Base-by-base conservation (phyloP, 306 rosid species). In the Lupinus albus region DNA sequence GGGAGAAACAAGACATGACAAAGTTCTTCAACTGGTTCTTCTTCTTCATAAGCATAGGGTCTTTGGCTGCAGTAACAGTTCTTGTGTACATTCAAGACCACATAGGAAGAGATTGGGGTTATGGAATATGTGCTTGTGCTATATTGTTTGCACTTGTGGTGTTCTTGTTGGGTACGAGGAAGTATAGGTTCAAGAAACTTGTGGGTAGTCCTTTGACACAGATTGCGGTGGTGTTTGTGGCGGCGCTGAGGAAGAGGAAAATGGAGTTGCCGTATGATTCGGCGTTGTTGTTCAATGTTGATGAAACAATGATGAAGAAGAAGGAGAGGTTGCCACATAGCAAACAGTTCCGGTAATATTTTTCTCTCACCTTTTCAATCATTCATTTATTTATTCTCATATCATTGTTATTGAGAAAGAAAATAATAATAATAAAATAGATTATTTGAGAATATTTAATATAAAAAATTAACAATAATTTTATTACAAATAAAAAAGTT, bases 11-110 rank as follows among this genome's bases (percentile, higher is more conserved):
- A 0, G 76, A 77, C 32, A 89, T 89, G 96, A 14, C 70, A 0
- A 83, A 72, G 16, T 92, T 92, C 86, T 92, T 92, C 78, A 87
- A 75, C 76, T 92, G 96, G 96, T 92, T 92, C 87, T 84, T 89
- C 84, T 92, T 92, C 81, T 80, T 84, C 73, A 89, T 92, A 68
- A 89, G 91, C 80, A 68, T 89, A 7, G 98, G 98, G 12, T 86
- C 98, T 0, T 82, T 92, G 6, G 76, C 51, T 0, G 98, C 96
- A 0, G 98, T 92, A 16, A 86, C 96, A 0, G 8, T 92, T 57
- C 87, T 92, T 0, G 98, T 92, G 7, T 92, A 86, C 82, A 82
- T 92, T 47, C 88, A 89, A 55, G 96, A 87, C 64, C 75, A 83
- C 73, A 2, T 83, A 11, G 96, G 98, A 1, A 85, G 98, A 54